A percentile compares a stretch with the other conserved stretches of the same genome.
Evolutionary conservation across 2,329 filamentous ascomycete genomes (phyloP).

Genomic region (Neoascochyta sp.): DNA sequence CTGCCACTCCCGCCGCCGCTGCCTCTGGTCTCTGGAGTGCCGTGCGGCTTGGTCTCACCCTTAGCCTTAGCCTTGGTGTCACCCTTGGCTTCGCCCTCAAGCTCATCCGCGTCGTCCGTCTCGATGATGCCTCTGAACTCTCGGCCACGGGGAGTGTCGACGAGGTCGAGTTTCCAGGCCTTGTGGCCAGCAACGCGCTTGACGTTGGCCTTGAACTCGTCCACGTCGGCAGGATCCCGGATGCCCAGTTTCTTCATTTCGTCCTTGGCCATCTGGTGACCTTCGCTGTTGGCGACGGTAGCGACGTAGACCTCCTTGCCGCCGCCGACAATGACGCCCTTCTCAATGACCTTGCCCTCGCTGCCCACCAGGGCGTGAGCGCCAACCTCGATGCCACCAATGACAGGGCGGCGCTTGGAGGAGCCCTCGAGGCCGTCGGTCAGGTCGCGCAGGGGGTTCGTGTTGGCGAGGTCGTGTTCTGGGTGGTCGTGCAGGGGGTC

Average conservation of each 20-base stretch:
- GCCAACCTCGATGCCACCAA: conserved; percentile 59
- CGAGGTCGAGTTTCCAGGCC: conserved; percentile 76
- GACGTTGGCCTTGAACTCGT: conserved; percentile 65
- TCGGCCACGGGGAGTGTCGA: conserved; percentile 62
- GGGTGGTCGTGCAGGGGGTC: conserved; percentile 30
- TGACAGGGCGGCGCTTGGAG: conserved; percentile 41
- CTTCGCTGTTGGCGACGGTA: conserved; percentile 56
- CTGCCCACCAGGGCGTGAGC: conserved; percentile 54
- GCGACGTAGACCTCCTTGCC: conserved; percentile 54
- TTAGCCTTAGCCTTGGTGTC: conserved; percentile 7
- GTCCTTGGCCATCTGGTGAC: conserved; percentile 59
- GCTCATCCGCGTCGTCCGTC: conserved; percentile 52
- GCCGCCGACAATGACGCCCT: conserved; percentile 46
- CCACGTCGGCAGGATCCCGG: conserved; percentile 59
- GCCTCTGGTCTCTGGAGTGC: conserved; percentile 46
- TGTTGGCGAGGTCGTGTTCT: conserved; percentile 26
- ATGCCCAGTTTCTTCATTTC: conserved; percentile 67
- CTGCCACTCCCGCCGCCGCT: conserved; percentile 14
- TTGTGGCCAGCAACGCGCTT: conserved; percentile 65
- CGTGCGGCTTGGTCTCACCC: conserved; percentile 22
- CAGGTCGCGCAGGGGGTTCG: conserved; percentile 35
- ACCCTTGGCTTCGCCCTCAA: conserved; percentile 25
- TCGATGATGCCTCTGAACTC: conserved; percentile 71
- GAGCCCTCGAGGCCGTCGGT: conserved; percentile 26
- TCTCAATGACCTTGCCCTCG: conserved; percentile 56